A percentile compares a stretch with the other conserved stretches of the same genome.
Evolutionary conservation across 1,284 basidiomycete genomes (phyloP).

Genomic region (Apiotrichum akiyoshidainum): DNA sequence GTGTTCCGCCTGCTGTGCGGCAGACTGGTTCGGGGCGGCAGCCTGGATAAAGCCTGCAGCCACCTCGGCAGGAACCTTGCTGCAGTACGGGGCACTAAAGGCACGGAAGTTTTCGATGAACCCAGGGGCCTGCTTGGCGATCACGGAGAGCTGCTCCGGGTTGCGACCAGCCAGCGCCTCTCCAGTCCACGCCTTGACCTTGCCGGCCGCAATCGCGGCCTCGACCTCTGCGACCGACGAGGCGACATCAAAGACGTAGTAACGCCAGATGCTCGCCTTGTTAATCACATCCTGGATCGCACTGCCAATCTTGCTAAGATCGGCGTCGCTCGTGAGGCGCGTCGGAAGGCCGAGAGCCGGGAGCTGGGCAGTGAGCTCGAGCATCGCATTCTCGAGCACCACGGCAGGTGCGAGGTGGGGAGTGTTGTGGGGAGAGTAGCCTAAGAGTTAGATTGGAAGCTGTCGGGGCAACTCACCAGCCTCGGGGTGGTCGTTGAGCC

Average conservation of each 20-base stretch:
- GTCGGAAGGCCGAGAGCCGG: slow-evolving; percentile 68
- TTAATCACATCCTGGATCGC: slow-evolving; percentile 65
- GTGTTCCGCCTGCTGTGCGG: slow-evolving; percentile 57
- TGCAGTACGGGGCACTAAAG: slow-evolving; percentile 65
- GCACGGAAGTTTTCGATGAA: slow-evolving; percentile 61
- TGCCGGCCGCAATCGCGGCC: slow-evolving; percentile 55
- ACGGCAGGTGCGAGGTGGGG: slow-evolving; percentile 84
- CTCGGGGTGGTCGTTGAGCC: slow-evolving; percentile 90
- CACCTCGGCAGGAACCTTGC: slow-evolving; percentile 64
- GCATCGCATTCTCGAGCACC: slow-evolving; percentile 78
- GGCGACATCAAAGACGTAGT: slow-evolving; percentile 76
- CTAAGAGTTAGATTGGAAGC: slow-evolving; percentile 52
- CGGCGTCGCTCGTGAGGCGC: slow-evolving; percentile 56
- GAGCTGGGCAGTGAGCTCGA: slow-evolving; percentile 71
- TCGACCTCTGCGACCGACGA: slow-evolving; percentile 45
- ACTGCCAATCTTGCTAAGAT: slow-evolving; percentile 64
- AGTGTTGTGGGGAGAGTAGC: slow-evolving; percentile 80
- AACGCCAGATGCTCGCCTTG: slow-evolving; percentile 77
- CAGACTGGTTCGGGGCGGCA: slow-evolving; percentile 54
- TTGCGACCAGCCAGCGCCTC: slow-evolving; percentile 51
- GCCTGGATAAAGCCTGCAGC: slow-evolving; percentile 65
- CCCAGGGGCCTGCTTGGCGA: slow-evolving; percentile 56
- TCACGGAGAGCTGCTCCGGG: slow-evolving; percentile 65
- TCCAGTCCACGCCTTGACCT: slow-evolving; percentile 55
- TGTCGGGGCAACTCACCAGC: slow-evolving; percentile 63